Conservation (phyloP, 179 eudicot genomes). For the Spinacia oleracea region DNA sequence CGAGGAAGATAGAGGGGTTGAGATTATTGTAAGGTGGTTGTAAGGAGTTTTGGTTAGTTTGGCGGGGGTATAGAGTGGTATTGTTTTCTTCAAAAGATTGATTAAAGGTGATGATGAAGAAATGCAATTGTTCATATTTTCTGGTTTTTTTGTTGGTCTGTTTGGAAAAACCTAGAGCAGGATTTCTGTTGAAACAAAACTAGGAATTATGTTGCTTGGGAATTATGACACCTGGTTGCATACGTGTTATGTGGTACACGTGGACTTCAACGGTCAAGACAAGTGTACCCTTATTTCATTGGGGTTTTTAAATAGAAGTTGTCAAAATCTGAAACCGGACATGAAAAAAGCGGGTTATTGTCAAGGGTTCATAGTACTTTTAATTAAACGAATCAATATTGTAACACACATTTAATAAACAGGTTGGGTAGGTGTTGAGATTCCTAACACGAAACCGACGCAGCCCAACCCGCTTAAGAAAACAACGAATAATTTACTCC, state of each 20-base stretch:
- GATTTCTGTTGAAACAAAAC: not conserved
- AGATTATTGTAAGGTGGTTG: not conserved
- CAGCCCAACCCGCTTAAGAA: no score
- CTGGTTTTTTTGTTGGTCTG: not conserved
- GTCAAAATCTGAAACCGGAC: no score
- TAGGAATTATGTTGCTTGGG: not conserved
- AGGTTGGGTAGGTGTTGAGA: no score
- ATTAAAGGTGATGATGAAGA: conserved; percentile 8
- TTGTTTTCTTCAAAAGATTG: conserved; percentile 13
- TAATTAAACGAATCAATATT: no score
- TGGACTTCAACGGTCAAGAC: not conserved
- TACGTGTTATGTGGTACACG: not conserved
- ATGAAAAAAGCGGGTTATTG: no score
- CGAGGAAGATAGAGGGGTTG: not conserved
- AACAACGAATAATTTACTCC: no score
- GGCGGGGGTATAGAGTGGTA: not conserved
- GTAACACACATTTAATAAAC: no score
- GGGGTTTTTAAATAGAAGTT: not conserved
- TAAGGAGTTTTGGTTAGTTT: not conserved
- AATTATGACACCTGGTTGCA: not conserved
- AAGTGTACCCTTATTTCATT: no score
- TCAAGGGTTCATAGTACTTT: no score
- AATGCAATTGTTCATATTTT: not conserved
- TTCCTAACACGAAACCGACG: no score
- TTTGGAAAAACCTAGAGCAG: not conserved